Percentiles rank a stretch among this genome's conserved stretches.
Conservation (phyloP, 2,329 filamentous ascomycete species). For the Aureobasidium vineae region DNA sequence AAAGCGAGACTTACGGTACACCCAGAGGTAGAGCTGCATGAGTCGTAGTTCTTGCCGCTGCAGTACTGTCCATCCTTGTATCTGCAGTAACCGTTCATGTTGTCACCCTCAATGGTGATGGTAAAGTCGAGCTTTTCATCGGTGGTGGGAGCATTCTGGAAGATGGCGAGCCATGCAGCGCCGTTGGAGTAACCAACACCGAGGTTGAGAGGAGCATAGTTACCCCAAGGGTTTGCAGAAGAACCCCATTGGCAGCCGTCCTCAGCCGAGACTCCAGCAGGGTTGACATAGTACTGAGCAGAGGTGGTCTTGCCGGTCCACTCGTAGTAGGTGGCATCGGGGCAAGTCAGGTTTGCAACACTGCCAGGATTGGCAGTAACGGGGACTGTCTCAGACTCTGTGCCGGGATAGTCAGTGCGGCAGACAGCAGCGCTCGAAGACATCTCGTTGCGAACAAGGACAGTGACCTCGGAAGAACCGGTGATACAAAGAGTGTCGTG, state of each 20-base stretch:
- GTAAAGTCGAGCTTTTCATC: slow-evolving; percentile 70
- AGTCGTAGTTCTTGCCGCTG: slow-evolving; percentile 46
- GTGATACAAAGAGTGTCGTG: slow-evolving; percentile 69
- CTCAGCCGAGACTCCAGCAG: slow-evolving; percentile 62
- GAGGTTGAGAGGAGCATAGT: slow-evolving; percentile 84
- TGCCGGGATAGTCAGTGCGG: slow-evolving; percentile 95
- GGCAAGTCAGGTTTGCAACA: slow-evolving; percentile 68
- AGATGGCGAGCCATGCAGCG: slow-evolving; percentile 76
- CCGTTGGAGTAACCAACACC: slow-evolving; percentile 72
- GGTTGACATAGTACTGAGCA: slow-evolving; percentile 97
- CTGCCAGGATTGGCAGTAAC: slow-evolving; percentile 60
- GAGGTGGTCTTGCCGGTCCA: slow-evolving; percentile 75
- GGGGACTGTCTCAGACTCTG: slow-evolving; percentile 82
- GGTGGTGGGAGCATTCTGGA: slow-evolving; percentile 78
- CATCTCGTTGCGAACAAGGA: slow-evolving; percentile 75
- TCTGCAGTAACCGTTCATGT: slow-evolving; percentile 59
- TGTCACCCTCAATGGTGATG: slow-evolving; percentile 70
- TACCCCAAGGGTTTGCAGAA: slow-evolving; percentile 61
- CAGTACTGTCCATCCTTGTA: slow-evolving; percentile 65
- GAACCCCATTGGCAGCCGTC: slow-evolving; percentile 76
- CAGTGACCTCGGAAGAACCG: slow-evolving; percentile 62
- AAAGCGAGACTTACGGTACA: slow-evolving; percentile 70
- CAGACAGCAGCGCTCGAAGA: slow-evolving; percentile 68
- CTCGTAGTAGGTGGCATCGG: slow-evolving; percentile 72
- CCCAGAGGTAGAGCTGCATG: slow-evolving; percentile 56